These are phyloP conservation scores for Plasmodium billcollinsi DNA, from an alignment of 169 alveolate genomes.

Conservation along the genomic window DNA sequence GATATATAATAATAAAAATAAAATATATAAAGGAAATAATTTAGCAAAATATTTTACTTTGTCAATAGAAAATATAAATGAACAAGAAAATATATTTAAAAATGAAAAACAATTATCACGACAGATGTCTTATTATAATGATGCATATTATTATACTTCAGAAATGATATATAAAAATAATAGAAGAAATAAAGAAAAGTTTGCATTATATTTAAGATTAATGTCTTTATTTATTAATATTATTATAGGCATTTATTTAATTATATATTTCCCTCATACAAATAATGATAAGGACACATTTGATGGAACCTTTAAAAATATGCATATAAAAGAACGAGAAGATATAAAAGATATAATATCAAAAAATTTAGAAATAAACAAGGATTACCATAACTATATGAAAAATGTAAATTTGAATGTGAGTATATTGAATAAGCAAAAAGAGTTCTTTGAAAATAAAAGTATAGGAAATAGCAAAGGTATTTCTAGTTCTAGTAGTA, in stretches of 20 bases:
- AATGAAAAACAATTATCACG: conserved; percentile 66
- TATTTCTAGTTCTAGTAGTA: conserved; percentile 15
- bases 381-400: neutral
- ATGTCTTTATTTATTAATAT: conserved; percentile 63
- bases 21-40: conserved; percentile 19
- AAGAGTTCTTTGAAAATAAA: conserved; percentile 1
- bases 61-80: conserved; percentile 59
- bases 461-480: conserved; percentile 12
- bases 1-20: neutral
- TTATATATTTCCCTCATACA: conserved; percentile 58
- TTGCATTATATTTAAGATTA: conserved; percentile 60
- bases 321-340: conserved; percentile 26
- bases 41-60: conserved; percentile 45
- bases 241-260: conserved; percentile 57
- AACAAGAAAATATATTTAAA: conserved; percentile 53
- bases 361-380: conserved; percentile 16
- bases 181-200: conserved; percentile 44
- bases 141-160: conserved; percentile 65
- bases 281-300: conserved; percentile 12
- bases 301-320: conserved; percentile 7
- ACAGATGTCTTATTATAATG: conserved; percentile 71
- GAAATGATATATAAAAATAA: conserved; percentile 70
- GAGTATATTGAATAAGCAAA: neutral
- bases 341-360: conserved; percentile 24
- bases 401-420: neutral